Base-by-base conservation (phyloP, 176 grass and related monocot genomes). In the Oropetium thomaeum region DNA sequence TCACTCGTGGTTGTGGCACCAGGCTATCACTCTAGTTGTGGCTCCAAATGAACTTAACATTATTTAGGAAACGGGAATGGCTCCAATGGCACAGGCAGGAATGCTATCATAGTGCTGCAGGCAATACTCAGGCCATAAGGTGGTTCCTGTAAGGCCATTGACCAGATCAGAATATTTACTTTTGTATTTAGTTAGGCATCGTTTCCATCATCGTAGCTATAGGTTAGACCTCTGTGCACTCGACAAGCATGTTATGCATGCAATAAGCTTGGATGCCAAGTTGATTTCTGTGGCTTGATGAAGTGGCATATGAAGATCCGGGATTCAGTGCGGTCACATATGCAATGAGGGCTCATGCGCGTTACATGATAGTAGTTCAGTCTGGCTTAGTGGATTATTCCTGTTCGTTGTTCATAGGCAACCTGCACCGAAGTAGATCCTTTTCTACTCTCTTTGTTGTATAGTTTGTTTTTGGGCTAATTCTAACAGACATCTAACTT, bases 321-420 rank as follows among this genome's bases (percentile, higher is more conserved):
- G 77, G 83, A 65, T 67, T 73, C 71, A 76, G 49, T 65, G 76
- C 66, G 68, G 69, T 79, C 79, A 86, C 70, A 88, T 74, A 87
- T 82, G 81, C 87, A 82, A 77, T 49, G 58, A 71, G 49, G 75
- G 62, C 79, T 61, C 48, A 75, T 78, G 71, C 33, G 70, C 44
- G 55, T 79, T 86, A 60, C 35, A 60, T 51, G 71, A 61, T 19
- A 74, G 65, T 84, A 79, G 80, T 83, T 77, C 61, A 74, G 66
- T 84, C 82, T 60, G 74, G 67, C n/a, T 71, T 87, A 89, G 85
- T 59, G 25, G 76, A 92, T 79, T 87, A 85, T 75, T 75, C 51
- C 29, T 76, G 70, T 96, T 96, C 74, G 76, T 96, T 92, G 82
- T 71, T 87, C 77, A 82, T 77, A 86, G 81, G 79, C 85, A 66